phyloP scores from a whole-genome alignment of 345 rosid genomes.

The Mangifera indica region DNA sequence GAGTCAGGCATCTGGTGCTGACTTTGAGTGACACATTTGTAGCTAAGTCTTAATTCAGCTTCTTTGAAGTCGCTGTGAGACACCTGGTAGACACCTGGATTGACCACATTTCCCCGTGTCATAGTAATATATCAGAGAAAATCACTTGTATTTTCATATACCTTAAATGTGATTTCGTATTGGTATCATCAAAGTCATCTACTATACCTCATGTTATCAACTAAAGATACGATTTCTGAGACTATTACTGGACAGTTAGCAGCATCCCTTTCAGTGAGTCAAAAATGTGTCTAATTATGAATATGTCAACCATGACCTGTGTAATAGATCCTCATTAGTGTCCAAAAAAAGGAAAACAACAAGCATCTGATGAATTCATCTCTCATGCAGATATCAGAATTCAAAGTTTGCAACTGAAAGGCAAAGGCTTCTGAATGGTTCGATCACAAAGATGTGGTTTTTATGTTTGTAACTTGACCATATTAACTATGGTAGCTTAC shows the following conservation, averaged over 20 bases:
- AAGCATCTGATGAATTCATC: constrained; percentile 10
- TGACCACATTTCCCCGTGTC: background rate
- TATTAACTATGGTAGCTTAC: background rate
- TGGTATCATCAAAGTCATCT: background rate
- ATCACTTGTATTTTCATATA: background rate
- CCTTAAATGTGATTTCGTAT: background rate
- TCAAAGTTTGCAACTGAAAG: constrained; percentile 88
- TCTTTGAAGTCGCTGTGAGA: background rate
- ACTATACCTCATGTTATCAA: background rate
- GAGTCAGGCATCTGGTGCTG: background rate
- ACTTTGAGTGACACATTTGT: background rate
- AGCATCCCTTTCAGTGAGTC: background rate
- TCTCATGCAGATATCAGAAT: constrained; percentile 79
- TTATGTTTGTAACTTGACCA: constrained; percentile 49
- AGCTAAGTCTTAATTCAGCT: background rate
- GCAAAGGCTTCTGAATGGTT: constrained; percentile 67
- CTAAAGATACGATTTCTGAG: too few relatives aligned
- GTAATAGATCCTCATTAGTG: background rate
- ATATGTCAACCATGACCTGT: background rate
- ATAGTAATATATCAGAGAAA: background rate
- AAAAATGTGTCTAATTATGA: constrained; percentile 5
- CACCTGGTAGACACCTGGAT: too few relatives aligned
- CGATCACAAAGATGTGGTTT: constrained; percentile 63
- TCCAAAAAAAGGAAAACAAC: background rate
- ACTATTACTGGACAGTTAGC: too few relatives aligned